Base-by-base conservation (phyloP, 192 early-diverging fungal genomes). In the Mortierella alpina region DNA sequence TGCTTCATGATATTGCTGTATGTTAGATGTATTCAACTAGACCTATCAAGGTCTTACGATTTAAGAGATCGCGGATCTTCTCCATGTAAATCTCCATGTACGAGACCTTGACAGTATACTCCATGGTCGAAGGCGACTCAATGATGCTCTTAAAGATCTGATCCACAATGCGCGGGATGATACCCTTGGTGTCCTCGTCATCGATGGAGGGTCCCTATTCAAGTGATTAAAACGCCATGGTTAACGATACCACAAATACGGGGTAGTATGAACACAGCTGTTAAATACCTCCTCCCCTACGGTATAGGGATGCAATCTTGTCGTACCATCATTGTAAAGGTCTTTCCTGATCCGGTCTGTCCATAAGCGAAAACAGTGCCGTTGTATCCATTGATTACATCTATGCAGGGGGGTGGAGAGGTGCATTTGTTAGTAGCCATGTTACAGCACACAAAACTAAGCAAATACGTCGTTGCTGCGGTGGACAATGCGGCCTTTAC, bases 41-140 rank as follows among this genome's bases (percentile, higher is more conserved):
- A 55, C 22, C 54, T 1, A 9, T 13, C 18, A 14, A 55, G 44
- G 50, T 71, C 89, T 83, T 83, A 94, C 90, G 93, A 82, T 96
- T 94, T 48, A 99, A 87, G 75, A 99, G 82, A 90, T 99, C 98
- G 66, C 97, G 90, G 68, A 99, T 96, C 81, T 93, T 95, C 74
- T 99, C 98, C 97, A 99, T 99, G 87, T 99, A 99, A 73, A 99
- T 98, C 90, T 99, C 98, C 97, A 99, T 98, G 86, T 93, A 99
- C n/a, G 96, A 98, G 5, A 96, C 94, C 75, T 97, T 95, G 71
- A 99, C 97, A 18, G 97, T 98, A 85, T 98, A 99, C 85, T 99
- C 97, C 72, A 98, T 88, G 49, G 93, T 96, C 7, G 92, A 86
- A 56, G 98, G 97, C 12, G 97, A 93, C 20, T 90, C 92, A 85